Base-by-base conservation (phyloP, 192 early-diverging fungal genomes). In the Backusella circina region DNA sequence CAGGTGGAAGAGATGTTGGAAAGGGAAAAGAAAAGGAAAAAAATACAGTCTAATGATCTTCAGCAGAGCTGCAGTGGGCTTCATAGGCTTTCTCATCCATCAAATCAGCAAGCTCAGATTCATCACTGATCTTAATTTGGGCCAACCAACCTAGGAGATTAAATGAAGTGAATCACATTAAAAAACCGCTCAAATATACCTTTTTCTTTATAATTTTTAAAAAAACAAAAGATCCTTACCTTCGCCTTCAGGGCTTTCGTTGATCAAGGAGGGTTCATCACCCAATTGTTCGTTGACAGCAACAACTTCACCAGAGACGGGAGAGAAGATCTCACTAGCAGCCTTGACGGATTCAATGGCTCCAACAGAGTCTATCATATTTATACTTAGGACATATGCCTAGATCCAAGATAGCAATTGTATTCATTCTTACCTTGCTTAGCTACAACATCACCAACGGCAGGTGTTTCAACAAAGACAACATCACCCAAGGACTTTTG, bases 261-360 rank as follows among this genome's bases (percentile, higher is more conserved):
- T 97, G 83, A 97, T 90, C 79, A 96, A 82, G 38, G 83, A 84
- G n/a, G 95, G 93, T 66, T 93, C 87, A 33, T 84, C 84, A 37
- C 72, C 80, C 65, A 98, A 87, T 0, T 38, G 72, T 12, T 77
- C 68, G 84, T 98, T 98, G 79, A 90, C 87, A 68, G 90, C 93
- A 61, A 94, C 85, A 70, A 98, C 88, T 69, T 91, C 87, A 69
- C 97, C 97, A 67, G 87, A 82, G 31, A 96, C 82, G 70, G 97
- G 97, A 28, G 95, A 87, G 78, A 93, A 96, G 47, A 98, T 91
- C 73, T 98, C 97, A 73, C 88, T 90, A 54, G 95, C 94, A 68
- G 97, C 96, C 89, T 98, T 98, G 79, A 98, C 97, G 39, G 91
- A 93, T 83, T 98, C 97, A 64, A 98, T 92, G 39, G 92, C 92